Conservation (phyloP, 768 basidiomycete species). For the Brasilioporus rufonigricans region DNA sequence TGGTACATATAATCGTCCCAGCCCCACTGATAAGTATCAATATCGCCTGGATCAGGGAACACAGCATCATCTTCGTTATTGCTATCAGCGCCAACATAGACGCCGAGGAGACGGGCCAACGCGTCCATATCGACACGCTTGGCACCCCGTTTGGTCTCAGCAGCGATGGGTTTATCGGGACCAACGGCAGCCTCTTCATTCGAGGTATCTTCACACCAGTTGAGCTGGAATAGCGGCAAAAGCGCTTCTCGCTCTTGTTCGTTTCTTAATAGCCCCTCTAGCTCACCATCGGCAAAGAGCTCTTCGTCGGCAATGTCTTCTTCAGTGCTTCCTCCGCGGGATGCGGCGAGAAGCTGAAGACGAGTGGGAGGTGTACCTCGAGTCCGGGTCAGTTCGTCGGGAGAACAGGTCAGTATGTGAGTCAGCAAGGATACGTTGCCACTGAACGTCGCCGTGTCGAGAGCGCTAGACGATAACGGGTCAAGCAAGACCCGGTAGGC, state of each 20-base stretch:
- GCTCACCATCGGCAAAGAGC: constrained; percentile 65
- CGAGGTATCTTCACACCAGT: constrained; percentile 33
- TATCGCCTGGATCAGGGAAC: constrained; percentile 23
- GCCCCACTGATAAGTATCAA: constrained; percentile 13
- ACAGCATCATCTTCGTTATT: constrained; percentile 19
- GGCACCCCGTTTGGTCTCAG: constrained; percentile 32
- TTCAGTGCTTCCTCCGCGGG: constrained; percentile 54
- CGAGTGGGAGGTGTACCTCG: constrained; percentile 49
- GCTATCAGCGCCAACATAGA: constrained; percentile 21
- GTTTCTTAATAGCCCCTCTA: constrained; percentile 56
- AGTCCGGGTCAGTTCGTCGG: constrained; percentile 27
- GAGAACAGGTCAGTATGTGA: constrained; percentile 52
- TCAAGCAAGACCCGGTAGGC: constrained; percentile 59
- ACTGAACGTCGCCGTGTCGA: constrained; percentile 9
- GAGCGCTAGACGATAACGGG: constrained; percentile 42
- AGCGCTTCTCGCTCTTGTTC: constrained; percentile 51
- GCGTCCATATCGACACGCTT: constrained; percentile 57
- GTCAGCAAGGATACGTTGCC: constrained; percentile 39
- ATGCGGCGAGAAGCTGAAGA: constrained; percentile 57
- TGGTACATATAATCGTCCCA: constrained; percentile 12
- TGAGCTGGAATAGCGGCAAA: constrained; percentile 33
- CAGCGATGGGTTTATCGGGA: neutral
- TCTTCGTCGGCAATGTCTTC: constrained; percentile 64
- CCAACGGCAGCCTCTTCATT: constrained; percentile 21
- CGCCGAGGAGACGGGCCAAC: constrained; percentile 48